Conservation (phyloP, 305 asterid genomes). For the Lippia alba region DNA sequence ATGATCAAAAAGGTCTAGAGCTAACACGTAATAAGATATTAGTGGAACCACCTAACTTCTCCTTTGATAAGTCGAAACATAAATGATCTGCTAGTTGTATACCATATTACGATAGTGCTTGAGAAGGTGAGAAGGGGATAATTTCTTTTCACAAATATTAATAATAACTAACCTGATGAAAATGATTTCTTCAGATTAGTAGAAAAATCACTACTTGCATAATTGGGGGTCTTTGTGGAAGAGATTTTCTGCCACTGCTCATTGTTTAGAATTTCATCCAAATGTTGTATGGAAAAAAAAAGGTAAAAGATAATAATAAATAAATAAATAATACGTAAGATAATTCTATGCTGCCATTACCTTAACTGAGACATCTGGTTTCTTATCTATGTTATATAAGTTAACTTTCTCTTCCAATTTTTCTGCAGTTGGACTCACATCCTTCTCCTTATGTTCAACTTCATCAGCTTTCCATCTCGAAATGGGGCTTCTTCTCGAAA, state of each 20-base stretch:
- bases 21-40: conserved; percentile 7
- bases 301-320: too few species aligned
- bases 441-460: conserved; percentile 40
- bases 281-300: too few species aligned
- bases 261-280: conserved; percentile 38
- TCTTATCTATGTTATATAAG: conserved; percentile 36
- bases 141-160: background rate
- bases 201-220: conserved; percentile 34
- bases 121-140: conserved; percentile 16
- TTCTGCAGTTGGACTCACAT: conserved; percentile 35
- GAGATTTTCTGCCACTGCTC: conserved; percentile 45
- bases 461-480: conserved; percentile 47
- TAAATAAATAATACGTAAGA: too few species aligned
- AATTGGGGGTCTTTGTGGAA: conserved; percentile 33
- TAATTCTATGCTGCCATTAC: conserved; percentile 35
- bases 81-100: conserved; percentile 43
- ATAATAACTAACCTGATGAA: conserved; percentile 54
- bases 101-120: conserved; percentile 37
- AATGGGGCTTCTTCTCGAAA: conserved; percentile 44
- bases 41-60: conserved; percentile 55
- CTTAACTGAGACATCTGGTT: conserved; percentile 50
- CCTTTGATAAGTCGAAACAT: conserved; percentile 44
- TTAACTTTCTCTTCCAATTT: conserved; percentile 44
- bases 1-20: conserved; percentile 29
- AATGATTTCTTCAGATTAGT: conserved; percentile 43